Base-by-base conservation (phyloP, 2,329 filamentous ascomycete species). In the Cladophialophora bantiana region DNA sequence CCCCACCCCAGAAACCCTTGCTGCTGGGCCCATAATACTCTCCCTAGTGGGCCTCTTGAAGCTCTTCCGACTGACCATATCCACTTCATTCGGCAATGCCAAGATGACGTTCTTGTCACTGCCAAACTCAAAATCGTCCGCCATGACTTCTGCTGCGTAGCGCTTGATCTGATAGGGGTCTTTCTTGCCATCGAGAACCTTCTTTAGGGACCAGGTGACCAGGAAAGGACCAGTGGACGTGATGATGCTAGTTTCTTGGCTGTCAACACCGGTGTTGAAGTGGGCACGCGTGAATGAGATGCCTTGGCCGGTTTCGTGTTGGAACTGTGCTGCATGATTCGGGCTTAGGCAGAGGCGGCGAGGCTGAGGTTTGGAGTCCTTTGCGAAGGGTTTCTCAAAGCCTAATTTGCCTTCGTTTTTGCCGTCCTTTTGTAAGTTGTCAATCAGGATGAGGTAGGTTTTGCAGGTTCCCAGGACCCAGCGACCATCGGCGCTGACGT, bases 391-490 rank as follows among this genome's bases (percentile, higher is more conserved):
- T 77, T 91, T 94, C 80, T 99, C 94, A 76, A 99, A 99, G 1
- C 95, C 95, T n/a, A 99, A 89, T 80, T 97, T 97, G 76, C 95
- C 95, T 76, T 95, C 93, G 71, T 98, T 96, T 84, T 97, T 98
- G 77, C 95, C 95, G 0, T 89, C 87, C 76, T 95, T 93, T 76
- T 99, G 95, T 73, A 94, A 81, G 0, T 93, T 88, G 75, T 99
- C 95, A 70, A 99, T 93, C 68, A 99, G 89, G 7, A 99, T 87
- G 12, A 99, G 88, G 77, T 98, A 99, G 3, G 94, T 99, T 54
- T 91, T 89, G 74, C 94, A 97, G 1, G 95, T 99, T 18, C 91
- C 95, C 38, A 99, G 86, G 18, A 99, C 88, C 94, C 94, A 99
- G 73, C 93, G 91, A 59, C 95, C 95, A 77, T 99, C 93, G 7